These are phyloP conservation scores for Mrakiaceae sp. DNA, from an alignment of 1,284 basidiomycete genomes.

Conservation along the genomic window DNA sequence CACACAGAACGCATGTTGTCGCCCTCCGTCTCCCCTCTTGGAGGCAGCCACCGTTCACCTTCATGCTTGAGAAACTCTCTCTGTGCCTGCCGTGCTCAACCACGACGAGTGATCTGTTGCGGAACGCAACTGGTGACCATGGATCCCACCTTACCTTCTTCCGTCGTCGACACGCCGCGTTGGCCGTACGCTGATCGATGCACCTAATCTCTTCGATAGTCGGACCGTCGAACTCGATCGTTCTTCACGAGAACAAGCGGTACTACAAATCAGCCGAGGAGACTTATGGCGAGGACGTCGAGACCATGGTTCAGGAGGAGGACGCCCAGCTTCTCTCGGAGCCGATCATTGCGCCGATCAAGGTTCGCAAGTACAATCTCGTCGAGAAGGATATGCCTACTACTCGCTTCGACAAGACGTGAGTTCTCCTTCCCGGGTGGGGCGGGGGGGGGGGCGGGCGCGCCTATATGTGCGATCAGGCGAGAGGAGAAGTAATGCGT, in stretches of 20 bases:
- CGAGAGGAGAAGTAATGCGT: conserved; percentile 16
- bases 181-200: neutral
- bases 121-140: too few species aligned
- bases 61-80: too few species aligned
- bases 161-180: neutral
- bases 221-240: conserved; percentile 61
- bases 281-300: conserved; percentile 86
- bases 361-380: conserved; percentile 80
- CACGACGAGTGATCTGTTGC: too few species aligned
- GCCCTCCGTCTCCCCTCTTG: too few species aligned
- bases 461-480: neutral
- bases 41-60: too few species aligned
- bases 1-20: too few species aligned
- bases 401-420: conserved; percentile 90
- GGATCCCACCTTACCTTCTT: neutral
- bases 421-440: conserved; percentile 28
- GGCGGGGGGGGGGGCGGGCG: neutral
- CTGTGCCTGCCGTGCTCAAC: too few species aligned
- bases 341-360: conserved; percentile 91
- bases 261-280: conserved; percentile 91
- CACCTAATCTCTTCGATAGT: conserved; percentile 12
- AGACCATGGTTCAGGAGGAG: conserved; percentile 96
- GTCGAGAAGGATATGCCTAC: conserved; percentile 88
- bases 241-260: conserved; percentile 95
- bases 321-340: conserved; percentile 90